Percentiles rank a stretch among this genome's conserved stretches.
Conservation (phyloP, 2,329 filamentous ascomycete species). For the Trichoderma citrinoviride region DNA sequence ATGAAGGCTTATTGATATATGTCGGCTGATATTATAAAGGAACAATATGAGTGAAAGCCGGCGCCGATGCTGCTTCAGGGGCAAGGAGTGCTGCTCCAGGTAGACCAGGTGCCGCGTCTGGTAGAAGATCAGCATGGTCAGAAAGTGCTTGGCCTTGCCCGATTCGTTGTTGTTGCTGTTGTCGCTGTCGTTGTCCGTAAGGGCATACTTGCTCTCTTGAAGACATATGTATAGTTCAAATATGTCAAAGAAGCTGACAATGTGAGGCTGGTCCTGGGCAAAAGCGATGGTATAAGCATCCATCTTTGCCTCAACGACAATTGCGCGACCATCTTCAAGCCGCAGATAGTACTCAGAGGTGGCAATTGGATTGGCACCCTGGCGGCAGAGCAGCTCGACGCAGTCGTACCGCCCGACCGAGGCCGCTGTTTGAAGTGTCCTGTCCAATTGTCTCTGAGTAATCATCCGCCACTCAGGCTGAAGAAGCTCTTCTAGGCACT, state of each 20-base stretch:
- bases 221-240: neutral
- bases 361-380: slow-evolving; percentile 12
- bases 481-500: slow-evolving; percentile 1
- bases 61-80: neutral
- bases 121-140: neutral
- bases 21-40: neutral
- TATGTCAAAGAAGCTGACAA: slow-evolving; percentile 1
- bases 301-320: neutral
- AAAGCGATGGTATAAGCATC: neutral
- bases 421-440: slow-evolving; percentile 2
- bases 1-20: neutral
- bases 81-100: no score
- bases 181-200: neutral
- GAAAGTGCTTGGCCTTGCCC: no score
- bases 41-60: neutral
- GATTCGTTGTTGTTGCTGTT: no score
- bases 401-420: slow-evolving; percentile 9
- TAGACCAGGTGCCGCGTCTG: neutral
- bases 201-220: neutral
- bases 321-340: neutral
- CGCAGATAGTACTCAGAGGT: slow-evolving; percentile 1
- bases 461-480: neutral
- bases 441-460: neutral
- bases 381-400: neutral
- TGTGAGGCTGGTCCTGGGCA: neutral